These are phyloP conservation scores for Haberlea rhodopensis DNA, from an alignment of 257 asterid genomes.

Conservation along the genomic window DNA sequence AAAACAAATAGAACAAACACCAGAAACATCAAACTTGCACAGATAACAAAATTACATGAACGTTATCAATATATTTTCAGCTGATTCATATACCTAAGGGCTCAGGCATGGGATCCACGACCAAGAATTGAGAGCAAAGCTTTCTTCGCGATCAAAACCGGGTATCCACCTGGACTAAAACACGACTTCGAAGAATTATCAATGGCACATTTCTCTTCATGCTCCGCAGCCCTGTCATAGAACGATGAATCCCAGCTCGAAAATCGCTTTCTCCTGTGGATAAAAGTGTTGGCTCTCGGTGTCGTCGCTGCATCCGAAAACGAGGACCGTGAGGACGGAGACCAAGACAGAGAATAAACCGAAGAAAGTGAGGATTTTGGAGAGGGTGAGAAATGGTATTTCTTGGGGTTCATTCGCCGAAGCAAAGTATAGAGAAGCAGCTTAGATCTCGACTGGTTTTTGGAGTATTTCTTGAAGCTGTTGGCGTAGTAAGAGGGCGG, in stretches of 20 bases:
- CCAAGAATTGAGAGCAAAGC: neutral
- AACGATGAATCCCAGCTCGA: constrained; percentile 35
- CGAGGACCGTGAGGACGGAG: constrained; percentile 27
- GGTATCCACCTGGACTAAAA: neutral
- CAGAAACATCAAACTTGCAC: neutral
- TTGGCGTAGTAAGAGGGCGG: constrained; percentile 41
- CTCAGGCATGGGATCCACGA: neutral
- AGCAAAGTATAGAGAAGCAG: constrained; percentile 28
- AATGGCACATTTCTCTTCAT: neutral
- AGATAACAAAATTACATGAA: neutral
- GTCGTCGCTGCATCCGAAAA: constrained; percentile 31
- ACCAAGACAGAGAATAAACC: neutral
- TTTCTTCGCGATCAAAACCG: neutral
- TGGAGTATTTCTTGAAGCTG: constrained; percentile 13
- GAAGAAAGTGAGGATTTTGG: constrained; percentile 17
- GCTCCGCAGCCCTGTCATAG: constrained; percentile 12
- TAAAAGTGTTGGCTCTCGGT: constrained; percentile 12
- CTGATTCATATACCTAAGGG: neutral
- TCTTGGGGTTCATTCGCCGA: constrained; percentile 27
- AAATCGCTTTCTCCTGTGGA: constrained; percentile 30
- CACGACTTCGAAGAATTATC: neutral
- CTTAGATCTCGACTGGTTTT: constrained; percentile 30
- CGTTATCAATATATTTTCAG: neutral
- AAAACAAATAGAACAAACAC: neutral
- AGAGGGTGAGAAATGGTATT: constrained; percentile 24